Percentiles rank a stretch among this genome's conserved stretches.
phyloP scores from a whole-genome alignment of 345 rosid species.

The Hevea brasiliensis region DNA sequence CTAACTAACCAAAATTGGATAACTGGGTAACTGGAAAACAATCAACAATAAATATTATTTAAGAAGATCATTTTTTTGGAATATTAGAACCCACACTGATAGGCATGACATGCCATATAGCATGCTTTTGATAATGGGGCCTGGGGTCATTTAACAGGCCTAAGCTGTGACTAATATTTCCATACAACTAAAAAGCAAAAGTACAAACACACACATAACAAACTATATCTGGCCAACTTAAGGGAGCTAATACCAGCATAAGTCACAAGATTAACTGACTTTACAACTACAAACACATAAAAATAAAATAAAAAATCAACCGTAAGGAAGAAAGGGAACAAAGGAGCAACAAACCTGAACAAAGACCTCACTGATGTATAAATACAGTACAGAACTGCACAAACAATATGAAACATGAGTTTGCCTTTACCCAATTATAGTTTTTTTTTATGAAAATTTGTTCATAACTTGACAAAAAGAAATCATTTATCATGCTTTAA shows the following conservation, averaged over 20 bases:
- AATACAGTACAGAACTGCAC: constrained; percentile 69
- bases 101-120: neutral
- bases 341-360: constrained; percentile 65
- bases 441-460: neutral
- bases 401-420: constrained; percentile 33
- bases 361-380: constrained; percentile 78
- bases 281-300: neutral
- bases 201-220: no score
- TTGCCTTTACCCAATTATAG: neutral
- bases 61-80: neutral
- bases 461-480: neutral
- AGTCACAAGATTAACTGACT: neutral
- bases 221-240: neutral
- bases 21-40: neutral
- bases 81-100: neutral
- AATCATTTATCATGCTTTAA: neutral
- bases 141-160: neutral
- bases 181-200: no score
- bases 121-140: neutral
- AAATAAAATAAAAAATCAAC: neutral
- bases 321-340: neutral
- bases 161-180: neutral
- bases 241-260: constrained; percentile 8
- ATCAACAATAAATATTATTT: neutral
- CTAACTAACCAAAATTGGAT: neutral